Percentiles rank a stretch among this genome's conserved stretches.
Evolutionary conservation across 345 rosid species (phyloP).

Genomic region (Viola odorata): DNA sequence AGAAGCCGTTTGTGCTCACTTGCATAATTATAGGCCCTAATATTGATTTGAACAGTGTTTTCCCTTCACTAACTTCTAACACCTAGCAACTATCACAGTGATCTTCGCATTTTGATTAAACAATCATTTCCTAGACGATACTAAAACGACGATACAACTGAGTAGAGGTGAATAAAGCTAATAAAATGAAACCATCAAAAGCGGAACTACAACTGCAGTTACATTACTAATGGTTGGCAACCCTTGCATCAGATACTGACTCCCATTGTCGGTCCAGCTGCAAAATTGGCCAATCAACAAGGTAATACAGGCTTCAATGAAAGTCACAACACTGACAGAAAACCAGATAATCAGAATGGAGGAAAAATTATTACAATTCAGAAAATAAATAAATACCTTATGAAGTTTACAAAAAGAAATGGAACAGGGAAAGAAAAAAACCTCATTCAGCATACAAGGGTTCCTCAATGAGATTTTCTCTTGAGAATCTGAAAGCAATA

Average conservation of each 20-base stretch:
- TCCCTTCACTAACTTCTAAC: no score
- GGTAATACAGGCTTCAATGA: slow-evolving; percentile 3
- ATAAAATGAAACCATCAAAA: background rate
- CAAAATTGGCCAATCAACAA: slow-evolving; percentile 21
- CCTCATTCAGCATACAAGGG: slow-evolving; percentile 36
- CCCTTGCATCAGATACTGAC: slow-evolving; percentile 58
- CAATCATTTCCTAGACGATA: no score
- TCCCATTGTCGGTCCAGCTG: slow-evolving; percentile 75
- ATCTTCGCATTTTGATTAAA: no score
- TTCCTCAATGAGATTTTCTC: slow-evolving; percentile 31
- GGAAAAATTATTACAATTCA: background rate
- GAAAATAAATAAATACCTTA: background rate
- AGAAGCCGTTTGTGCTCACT: no score
- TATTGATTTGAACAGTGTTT: no score
- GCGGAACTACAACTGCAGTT: slow-evolving; percentile 56
- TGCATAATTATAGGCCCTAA: no score
- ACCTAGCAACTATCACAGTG: no score
- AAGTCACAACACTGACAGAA: slow-evolving; percentile 1
- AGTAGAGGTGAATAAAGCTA: background rate
- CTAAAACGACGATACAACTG: background rate
- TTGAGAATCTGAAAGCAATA: slow-evolving; percentile 36
- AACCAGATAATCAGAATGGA: slow-evolving; percentile 1
- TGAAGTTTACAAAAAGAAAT: background rate
- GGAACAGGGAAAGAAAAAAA: background rate
- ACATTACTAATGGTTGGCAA: slow-evolving; percentile 69